Conservation (phyloP, 2,329 filamentous ascomycete species). For the Colletotrichum euphorbiae region DNA sequence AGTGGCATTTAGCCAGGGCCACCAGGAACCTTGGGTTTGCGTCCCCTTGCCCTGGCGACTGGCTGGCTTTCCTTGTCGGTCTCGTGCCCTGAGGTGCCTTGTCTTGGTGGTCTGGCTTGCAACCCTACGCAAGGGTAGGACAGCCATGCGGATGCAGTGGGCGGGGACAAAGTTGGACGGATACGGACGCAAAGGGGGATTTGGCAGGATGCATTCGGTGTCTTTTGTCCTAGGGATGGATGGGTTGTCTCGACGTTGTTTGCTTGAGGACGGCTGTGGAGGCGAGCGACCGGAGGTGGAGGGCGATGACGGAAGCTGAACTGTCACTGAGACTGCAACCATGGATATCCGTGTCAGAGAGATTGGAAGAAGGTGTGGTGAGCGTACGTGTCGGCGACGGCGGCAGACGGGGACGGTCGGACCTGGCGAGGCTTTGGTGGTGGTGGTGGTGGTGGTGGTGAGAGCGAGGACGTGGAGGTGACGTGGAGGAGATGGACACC, state of each 20-base stretch:
- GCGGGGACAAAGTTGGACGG: slow-evolving; percentile 25
- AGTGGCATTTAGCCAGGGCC: slow-evolving; percentile 9
- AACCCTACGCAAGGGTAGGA: slow-evolving; percentile 26
- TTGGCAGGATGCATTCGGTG: slow-evolving; percentile 35
- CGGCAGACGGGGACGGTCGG: neutral
- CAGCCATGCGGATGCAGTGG: neutral
- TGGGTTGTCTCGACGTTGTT: slow-evolving; percentile 1
- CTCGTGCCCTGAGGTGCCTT: slow-evolving; percentile 4
- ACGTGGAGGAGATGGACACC: neutral
- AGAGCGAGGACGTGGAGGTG: neutral
- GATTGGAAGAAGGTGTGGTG: slow-evolving; percentile 1
- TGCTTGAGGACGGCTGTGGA: slow-evolving; percentile 2
- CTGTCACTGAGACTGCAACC: slow-evolving; percentile 19
- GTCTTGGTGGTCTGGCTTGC: slow-evolving; percentile 16
- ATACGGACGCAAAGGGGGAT: slow-evolving; percentile 28
- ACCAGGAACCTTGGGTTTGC: slow-evolving; percentile 10
- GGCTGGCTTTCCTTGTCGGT: slow-evolving; percentile 7
- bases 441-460: neutral
- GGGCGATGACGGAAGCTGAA: slow-evolving; percentile 18
- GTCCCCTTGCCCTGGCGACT: neutral
- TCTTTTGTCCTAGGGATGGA: neutral
- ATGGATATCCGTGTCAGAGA: slow-evolving; percentile 33
- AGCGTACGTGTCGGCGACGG: slow-evolving; percentile 10
- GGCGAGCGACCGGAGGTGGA: slow-evolving; percentile 10
- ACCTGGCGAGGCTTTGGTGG: slow-evolving; percentile 6